These are phyloP conservation scores for Tetrahymena malaccensis DNA, from an alignment of 73 alveolate species.

Conservation along the genomic window DNA sequence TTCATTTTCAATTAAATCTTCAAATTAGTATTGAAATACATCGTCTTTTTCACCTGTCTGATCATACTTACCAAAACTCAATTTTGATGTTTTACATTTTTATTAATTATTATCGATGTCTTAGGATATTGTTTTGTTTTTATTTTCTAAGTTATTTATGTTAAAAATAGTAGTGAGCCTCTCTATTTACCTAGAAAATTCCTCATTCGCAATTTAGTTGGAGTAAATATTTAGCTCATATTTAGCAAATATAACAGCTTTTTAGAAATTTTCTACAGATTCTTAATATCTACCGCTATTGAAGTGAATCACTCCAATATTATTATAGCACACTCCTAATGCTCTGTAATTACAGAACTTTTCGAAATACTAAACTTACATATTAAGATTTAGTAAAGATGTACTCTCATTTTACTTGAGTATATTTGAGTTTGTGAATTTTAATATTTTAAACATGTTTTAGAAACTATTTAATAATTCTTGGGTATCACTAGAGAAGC, in stretches of 20 bases:
- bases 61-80: not conserved
- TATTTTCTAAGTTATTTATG: not conserved
- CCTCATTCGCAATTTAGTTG: not conserved
- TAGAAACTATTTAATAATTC: not conserved
- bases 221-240: not conserved
- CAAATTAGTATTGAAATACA: not conserved
- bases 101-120: not conserved
- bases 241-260: not conserved
- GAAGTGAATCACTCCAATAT: not conserved
- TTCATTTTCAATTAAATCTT: not conserved
- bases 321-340: not conserved
- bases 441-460: not conserved
- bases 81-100: not conserved
- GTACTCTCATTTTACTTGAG: not conserved
- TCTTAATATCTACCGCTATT: not conserved
- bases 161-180: not conserved
- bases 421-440: not conserved
- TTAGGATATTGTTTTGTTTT: not conserved
- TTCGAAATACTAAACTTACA: not conserved
- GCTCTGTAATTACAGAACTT: not conserved
- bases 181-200: not conserved
- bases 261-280: not conserved
- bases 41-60: not conserved
- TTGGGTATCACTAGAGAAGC: not conserved
- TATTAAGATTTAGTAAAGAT: not conserved